Conservation (phyloP, 441 rosid species). For the Capsella rubella region DNA sequence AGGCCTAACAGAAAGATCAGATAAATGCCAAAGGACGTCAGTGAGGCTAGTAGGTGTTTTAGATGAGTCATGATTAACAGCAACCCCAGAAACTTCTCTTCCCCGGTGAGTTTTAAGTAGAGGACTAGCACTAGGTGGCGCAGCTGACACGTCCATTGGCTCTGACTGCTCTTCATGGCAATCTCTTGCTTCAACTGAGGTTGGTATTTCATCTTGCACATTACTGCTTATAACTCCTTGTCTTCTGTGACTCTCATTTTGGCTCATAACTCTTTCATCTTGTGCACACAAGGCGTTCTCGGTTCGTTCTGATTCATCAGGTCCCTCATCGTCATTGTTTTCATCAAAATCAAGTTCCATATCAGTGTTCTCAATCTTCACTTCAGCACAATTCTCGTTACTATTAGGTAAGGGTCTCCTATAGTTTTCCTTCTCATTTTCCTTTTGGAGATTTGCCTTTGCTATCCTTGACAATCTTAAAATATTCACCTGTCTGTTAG, state of each 20-base stretch:
- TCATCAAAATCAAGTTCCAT: conserved; percentile 99
- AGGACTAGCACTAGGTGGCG: conserved; percentile 70
- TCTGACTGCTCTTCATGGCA: conserved; percentile 68
- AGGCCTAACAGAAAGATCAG: conserved; percentile 95
- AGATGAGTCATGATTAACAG: conserved; percentile 59
- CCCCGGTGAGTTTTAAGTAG: conserved; percentile 65
- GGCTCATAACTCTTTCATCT: conserved; percentile 50
- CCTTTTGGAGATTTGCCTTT: conserved; percentile 85
- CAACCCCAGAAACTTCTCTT: conserved; percentile 58
- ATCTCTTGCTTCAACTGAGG: conserved; percentile 57
- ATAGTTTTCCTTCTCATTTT: conserved; percentile 96
- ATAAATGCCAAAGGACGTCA: conserved; percentile 88
- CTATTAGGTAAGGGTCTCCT: conserved; percentile 79
- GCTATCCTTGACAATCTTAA: conserved; percentile 94
- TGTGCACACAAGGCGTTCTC: conserved; percentile 54
- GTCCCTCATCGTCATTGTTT: conserved; percentile 73
- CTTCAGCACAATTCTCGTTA: conserved; percentile 85
- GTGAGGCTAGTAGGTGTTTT: conserved; percentile 65
- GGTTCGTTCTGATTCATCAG: conserved; percentile 76
- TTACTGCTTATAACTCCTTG: conserved; percentile 54
- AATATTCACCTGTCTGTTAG: conserved; percentile 77
- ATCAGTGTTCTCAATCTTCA: conserved; percentile 89
- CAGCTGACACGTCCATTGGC: conserved; percentile 60
- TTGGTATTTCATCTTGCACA: conserved; percentile 48
- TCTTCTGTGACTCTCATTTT: conserved; percentile 50